A percentile compares a stretch with the other conserved stretches of the same genome.
phyloP scores from a whole-genome alignment of 371 early-diverging fungal species.

The Entomophthora muscae region DNA sequence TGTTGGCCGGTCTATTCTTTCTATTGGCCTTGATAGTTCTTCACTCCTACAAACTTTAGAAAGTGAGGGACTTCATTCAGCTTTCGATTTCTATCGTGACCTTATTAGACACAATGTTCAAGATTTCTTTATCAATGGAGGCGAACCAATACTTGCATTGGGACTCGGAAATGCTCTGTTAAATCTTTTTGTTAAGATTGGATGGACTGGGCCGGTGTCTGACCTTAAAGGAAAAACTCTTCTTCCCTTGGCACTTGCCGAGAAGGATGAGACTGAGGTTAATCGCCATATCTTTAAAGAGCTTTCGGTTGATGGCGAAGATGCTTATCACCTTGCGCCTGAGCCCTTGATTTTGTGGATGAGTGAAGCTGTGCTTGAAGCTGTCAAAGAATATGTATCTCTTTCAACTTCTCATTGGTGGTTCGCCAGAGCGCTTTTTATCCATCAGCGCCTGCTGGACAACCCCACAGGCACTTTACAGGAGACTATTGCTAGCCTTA shows the following conservation, averaged over 20 bases:
- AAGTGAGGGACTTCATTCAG: neutral
- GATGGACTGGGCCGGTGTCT: constrained; percentile 43
- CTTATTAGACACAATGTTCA: neutral
- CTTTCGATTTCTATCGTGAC: neutral
- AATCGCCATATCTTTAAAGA: constrained; percentile 14
- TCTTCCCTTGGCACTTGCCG: neutral
- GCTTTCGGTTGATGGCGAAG: constrained; percentile 66
- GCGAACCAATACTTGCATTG: neutral
- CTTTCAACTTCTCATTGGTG: constrained; percentile 41
- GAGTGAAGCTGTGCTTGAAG: constrained; percentile 26
- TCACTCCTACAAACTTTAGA: neutral
- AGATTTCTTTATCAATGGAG: neutral
- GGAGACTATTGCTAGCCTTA: constrained; percentile 20
- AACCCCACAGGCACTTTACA: constrained; percentile 57
- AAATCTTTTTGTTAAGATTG: constrained; percentile 40
- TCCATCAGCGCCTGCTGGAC: constrained; percentile 75
- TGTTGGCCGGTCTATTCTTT: neutral
- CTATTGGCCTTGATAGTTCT: neutral
- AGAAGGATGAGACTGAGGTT: neutral
- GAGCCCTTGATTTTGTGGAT: constrained; percentile 44
- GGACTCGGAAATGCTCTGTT: constrained; percentile 30
- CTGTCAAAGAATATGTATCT: neutral
- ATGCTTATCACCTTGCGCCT: constrained; percentile 58
- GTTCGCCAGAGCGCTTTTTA: constrained; percentile 46
- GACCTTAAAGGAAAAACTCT: neutral